Percentiles rank a stretch among this genome's conserved stretches.
Conservation (phyloP, 164 flowering plant species). For the Aristolochia fimbriata region DNA sequence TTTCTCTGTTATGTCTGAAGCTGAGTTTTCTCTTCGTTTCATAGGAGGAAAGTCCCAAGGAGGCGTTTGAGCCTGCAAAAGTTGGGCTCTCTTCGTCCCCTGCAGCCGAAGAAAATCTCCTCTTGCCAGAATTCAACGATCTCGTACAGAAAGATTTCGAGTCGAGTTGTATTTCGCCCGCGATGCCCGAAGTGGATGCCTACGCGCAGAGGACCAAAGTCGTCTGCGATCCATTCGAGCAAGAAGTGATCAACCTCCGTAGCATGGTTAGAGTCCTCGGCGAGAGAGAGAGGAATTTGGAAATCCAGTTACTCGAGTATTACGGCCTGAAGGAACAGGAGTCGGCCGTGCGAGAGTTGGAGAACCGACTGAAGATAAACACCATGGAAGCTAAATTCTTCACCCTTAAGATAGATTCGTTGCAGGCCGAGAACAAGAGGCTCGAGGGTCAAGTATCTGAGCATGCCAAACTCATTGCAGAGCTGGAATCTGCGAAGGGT, state of each 20-base stretch:
- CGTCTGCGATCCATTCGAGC: constrained; percentile 25
- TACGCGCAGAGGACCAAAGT: constrained; percentile 6
- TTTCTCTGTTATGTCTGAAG: background rate
- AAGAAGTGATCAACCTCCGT: constrained; percentile 45
- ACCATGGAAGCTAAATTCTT: constrained; percentile 65
- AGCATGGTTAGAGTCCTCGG: constrained; percentile 37
- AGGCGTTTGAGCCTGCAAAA: constrained; percentile 12
- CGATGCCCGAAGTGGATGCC: constrained; percentile 21
- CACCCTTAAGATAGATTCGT: constrained; percentile 57
- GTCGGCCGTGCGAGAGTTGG: constrained; percentile 62
- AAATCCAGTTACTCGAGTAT: constrained; percentile 72
- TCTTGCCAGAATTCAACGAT: constrained; percentile 56
- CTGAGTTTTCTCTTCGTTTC: background rate
- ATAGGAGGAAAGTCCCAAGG: constrained; percentile 25
- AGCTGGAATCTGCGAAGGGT: constrained; percentile 61
- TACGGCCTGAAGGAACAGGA: constrained; percentile 88
- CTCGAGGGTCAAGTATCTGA: constrained; percentile 58
- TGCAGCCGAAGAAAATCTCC: constrained; percentile 39
- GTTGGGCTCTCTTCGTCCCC: constrained; percentile 28
- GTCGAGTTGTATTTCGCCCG: constrained; percentile 18
- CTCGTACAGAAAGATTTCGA: constrained; percentile 40
- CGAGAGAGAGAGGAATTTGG: constrained; percentile 71
- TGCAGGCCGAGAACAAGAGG: constrained; percentile 61
- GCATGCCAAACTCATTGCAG: constrained; percentile 36
- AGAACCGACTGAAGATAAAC: constrained; percentile 55